A percentile compares a stretch with the other conserved stretches of the same genome.
phyloP scores from a whole-genome alignment of 495 filamentous ascomycete genomes.

The Lentithecium fluviatile region DNA sequence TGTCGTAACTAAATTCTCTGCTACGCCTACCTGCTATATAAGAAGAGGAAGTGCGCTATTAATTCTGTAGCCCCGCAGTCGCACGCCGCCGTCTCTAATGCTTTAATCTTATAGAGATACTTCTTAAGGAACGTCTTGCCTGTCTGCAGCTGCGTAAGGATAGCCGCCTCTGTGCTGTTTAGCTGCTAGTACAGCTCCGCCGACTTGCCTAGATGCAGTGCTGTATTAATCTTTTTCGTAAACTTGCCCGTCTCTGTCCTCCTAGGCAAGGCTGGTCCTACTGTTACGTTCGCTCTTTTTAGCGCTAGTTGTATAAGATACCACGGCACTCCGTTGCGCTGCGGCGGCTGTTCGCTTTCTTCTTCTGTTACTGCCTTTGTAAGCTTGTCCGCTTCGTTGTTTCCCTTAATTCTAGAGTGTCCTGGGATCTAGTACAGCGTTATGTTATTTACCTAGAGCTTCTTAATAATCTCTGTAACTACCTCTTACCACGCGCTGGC shows the following conservation, averaged over 20 bases:
- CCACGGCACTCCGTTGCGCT: too few relatives aligned
- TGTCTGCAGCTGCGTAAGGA: constrained; percentile 13
- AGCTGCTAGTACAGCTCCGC: constrained; percentile 16
- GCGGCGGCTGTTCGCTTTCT: constrained; percentile 20
- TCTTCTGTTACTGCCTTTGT: constrained; percentile 22
- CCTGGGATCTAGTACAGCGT: constrained; percentile 29
- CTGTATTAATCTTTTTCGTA: constrained; percentile 14
- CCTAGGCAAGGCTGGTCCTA: too few relatives aligned
- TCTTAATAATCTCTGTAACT: constrained; percentile 26
- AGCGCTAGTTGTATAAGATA: too few relatives aligned
- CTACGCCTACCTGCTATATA: constrained; percentile 7
- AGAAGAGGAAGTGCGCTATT: constrained; percentile 27
- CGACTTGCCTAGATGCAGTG: neutral
- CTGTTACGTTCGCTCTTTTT: too few relatives aligned
- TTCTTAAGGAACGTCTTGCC: constrained; percentile 18
- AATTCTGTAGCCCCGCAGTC: constrained; percentile 22
- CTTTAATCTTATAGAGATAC: constrained; percentile 22
- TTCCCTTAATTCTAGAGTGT: constrained; percentile 27
- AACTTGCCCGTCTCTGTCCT: too few relatives aligned
- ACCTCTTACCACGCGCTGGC: constrained; percentile 22
- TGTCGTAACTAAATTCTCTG: constrained; percentile 7
- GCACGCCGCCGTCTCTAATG: constrained; percentile 10
- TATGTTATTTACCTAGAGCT: constrained; percentile 19
- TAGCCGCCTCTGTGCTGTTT: constrained; percentile 1
- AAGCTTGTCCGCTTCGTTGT: constrained; percentile 20